Evolutionary conservation across 345 rosid genomes (phyloP), one percentile per base, ranked within the genome.

Genomic region (Eucalyptus coolabah): DNA sequence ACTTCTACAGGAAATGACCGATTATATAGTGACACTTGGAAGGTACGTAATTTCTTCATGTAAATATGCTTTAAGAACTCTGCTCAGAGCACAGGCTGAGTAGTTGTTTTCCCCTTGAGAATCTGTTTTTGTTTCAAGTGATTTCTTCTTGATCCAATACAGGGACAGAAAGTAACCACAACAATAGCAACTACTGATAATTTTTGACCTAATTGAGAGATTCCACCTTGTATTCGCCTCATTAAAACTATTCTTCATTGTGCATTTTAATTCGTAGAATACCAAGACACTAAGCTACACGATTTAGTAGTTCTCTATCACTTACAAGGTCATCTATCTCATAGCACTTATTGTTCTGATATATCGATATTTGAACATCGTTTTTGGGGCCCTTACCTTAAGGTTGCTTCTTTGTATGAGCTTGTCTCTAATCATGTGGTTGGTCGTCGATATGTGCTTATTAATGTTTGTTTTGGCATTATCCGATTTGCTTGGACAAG

Each of bases 401-500:
- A 9, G 2, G 23, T 69, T 34, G 44, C 24, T 69, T 34, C 26
- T 69, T 6, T 69, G 2, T 2, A 9, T 0, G 1, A 17, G 7
- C 24, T 6, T 69, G 2, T 32, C 12, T 2, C 0, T 18, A 24
- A 2, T 2, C 81, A 69, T 34, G 13, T 18, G 7, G 2, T 0
- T 7, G 26, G 26, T n/a, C 0, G 2, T 32, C 44, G 2, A 34
- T 9, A 69, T 18, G 44, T 32, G 44, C 42, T 17, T 0, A 3
- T 10, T 17, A 69, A 2, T 16, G 2, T 69, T 69, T 69, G 12
- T 19, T 17, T 32, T 4, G 7, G 7, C 24, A 32, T 69, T 37
- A 32, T 32, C 17, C 9, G 2, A 28, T 63, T 3, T 63, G 8
- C 12, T 65, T 4, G 40, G 2, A 69, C 5, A 2, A 32, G 42